Base-by-base conservation (phyloP, 2,329 filamentous ascomycete genomes). In the Penicillium sp. region DNA sequence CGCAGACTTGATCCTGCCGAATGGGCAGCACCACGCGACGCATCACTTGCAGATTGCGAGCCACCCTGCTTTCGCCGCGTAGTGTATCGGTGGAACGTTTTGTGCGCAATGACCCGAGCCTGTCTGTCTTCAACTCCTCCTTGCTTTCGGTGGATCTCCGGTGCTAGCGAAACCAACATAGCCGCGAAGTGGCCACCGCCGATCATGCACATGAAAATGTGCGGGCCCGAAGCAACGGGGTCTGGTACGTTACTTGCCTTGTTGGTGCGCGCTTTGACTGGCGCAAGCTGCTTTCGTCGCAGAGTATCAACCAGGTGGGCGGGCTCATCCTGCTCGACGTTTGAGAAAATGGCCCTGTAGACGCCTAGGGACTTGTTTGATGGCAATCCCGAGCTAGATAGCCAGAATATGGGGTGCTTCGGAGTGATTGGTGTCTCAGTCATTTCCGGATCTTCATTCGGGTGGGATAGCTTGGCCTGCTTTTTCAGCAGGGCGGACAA, bases 121-220 rank as follows among this genome's bases (percentile, higher is more conserved):
- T 96, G 90, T 53, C 91, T 84, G 64, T 96, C 92, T 70, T 96
- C 84, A 1, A 89, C 82, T 0, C 89, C 89, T 17, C 82, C 78
- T 13, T 84, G 80, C 52, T 86, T 85, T 71, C 90, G 93, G 38
- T 86, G 84, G 53, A 89, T 80, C 61, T 92, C 90, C 0, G 94
- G 93, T 0, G 91, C 86, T 4, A 97, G 82, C 0, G 92, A 92
- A 12, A 99, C 90, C 12, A 97, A 82, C 93, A 97, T 97, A 50
- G 90, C 94, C 0, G 94, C 94, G 71, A 99, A 99, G 73, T 99
- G 94, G 0, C 94, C 94, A 59, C 94, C 94, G 25, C 94, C 94
- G 50, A 99, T 96, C 94, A 99, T 99, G 76, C 93, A 97, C 48
- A 99, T 83, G 71, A 99, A 97, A 49, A 96, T 86, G 71, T 97